Base-by-base conservation (phyloP, 805 yeast species). In the Schizosaccharomyces lindneri region DNA sequence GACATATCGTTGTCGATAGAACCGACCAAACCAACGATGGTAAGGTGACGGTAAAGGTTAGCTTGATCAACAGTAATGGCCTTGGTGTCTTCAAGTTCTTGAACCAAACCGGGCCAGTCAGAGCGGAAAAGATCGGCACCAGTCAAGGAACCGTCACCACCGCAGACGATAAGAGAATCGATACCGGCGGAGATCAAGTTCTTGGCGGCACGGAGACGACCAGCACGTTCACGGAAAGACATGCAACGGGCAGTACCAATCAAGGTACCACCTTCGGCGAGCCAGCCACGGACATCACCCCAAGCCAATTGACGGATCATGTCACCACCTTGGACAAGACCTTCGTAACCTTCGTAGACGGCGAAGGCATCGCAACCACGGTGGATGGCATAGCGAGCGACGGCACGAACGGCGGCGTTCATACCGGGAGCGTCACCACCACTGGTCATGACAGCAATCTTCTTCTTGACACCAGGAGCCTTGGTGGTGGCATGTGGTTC, bases 361-460 rank as follows among this genome's bases (percentile, higher is more conserved):
- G 94, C 97, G 68, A 78, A 93, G 39, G 88, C 90, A 65, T 88
- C 94, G 75, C 97, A 93, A 19, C 85, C 89, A 63, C 81, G 77
- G 74, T 76, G 80, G 65, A 93, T 87, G 64, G 95, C 95, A 1
- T 96, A 81, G 67, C 98, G 80, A 7, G 90, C 95, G 63, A 93
- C 95, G 0, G 97, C 95, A 65, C 98, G 79, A 6, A 93, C 98
- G 32, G 83, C 86, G 4, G 97, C 90, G 73, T 88, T 87, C 98
- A 93, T 93, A 68, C 99, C 99, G 39, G 94, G 98, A 61, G 97
- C 85, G 71, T 93, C 99, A 73, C 99, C 98, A 67, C 98, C 98
- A 0, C 95, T 87, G 5, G 97, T 93, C 90, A 93, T 88, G 61
- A 93, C 93, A 4, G 95, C 98, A 65, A 93, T 86, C 66, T 81